Percentiles rank a stretch among this genome's conserved stretches.
Evolutionary conservation across 306 rosid species (phyloP).

Genomic region (Glycine latifolia): DNA sequence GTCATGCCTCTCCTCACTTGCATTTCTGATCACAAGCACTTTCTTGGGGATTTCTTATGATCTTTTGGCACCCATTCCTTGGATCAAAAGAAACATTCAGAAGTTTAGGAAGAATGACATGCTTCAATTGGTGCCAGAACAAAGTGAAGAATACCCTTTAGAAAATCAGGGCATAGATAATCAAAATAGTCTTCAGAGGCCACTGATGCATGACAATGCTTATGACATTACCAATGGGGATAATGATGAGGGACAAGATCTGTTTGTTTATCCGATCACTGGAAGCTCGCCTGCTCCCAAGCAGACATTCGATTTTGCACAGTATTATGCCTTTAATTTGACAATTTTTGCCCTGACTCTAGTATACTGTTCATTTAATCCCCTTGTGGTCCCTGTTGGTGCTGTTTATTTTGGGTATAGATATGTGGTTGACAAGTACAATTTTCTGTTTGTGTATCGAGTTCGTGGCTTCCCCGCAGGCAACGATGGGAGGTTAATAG

Average conservation of each 20-base stretch:
- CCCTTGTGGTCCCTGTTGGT: constrained; percentile 93
- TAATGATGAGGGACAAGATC: constrained; percentile 74
- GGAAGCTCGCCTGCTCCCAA: constrained; percentile 89
- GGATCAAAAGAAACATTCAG: constrained; percentile 85
- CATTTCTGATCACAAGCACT: constrained; percentile 87
- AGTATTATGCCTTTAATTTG: constrained; percentile 91
- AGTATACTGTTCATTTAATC: constrained; percentile 85
- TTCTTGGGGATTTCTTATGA: constrained; percentile 96
- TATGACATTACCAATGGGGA: constrained; percentile 66
- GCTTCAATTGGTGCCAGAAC: constrained; percentile 95
- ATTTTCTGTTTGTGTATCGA: constrained; percentile 89
- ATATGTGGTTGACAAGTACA: constrained; percentile 95
- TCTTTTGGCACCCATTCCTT: constrained; percentile 93
- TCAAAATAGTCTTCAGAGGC: constrained; percentile 59
- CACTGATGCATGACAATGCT: constrained; percentile 58
- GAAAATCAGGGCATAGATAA: constrained; percentile 75
- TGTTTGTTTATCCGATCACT: constrained; percentile 72
- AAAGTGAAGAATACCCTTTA: constrained; percentile 79
- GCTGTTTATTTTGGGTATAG: constrained; percentile 91
- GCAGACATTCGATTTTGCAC: constrained; percentile 94
- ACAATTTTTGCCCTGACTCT: constrained; percentile 93
- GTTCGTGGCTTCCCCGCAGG: constrained; percentile 96
- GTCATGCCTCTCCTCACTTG: constrained; percentile 97
- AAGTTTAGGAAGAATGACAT: constrained; percentile 90
- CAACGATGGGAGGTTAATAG: constrained; percentile 92